A percentile compares a stretch with the other conserved stretches of the same genome.
These are phyloP conservation scores for Phoma sp. DNA, from an alignment of 2,329 filamentous ascomycete species.

Conservation along the genomic window DNA sequence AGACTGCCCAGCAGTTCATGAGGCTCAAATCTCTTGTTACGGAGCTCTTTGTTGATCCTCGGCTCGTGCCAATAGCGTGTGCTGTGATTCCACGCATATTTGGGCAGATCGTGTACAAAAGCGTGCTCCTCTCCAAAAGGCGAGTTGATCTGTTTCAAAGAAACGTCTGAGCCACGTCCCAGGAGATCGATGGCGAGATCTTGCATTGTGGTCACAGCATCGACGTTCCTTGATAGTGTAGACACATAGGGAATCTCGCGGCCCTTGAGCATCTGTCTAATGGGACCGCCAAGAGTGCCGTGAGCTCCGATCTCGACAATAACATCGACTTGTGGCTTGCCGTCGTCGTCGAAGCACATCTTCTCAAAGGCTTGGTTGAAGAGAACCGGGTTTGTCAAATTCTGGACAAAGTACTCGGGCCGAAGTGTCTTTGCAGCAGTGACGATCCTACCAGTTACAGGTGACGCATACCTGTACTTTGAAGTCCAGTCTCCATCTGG, in stretches of 20 bases:
- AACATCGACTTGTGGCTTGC: not conserved
- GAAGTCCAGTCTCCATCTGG: not conserved
- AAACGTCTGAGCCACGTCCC: not conserved
- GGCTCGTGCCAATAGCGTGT: constrained; percentile 26
- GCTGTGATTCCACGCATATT: constrained; percentile 40
- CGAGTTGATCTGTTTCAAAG: not conserved
- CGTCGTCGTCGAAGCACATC: constrained; percentile 13
- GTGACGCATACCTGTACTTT: too few species aligned
- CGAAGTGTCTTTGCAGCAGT: constrained; percentile 1
- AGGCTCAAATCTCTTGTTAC: constrained; percentile 25
- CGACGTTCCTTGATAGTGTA: not conserved
- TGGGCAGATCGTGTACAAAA: constrained; percentile 34
- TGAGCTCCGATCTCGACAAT: constrained; percentile 6
- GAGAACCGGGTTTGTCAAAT: constrained; percentile 21
- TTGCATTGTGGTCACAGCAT: constrained; percentile 17
- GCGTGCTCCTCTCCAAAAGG: not conserved
- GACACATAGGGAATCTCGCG: constrained; percentile 17
- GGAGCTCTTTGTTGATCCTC: not conserved
- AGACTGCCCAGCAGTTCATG: constrained; percentile 26
- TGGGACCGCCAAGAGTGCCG: not conserved
- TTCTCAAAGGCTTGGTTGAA: constrained; percentile 14
- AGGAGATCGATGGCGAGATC: not conserved
- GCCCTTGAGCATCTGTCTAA: constrained; percentile 13
- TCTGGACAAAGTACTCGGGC: constrained; percentile 27
- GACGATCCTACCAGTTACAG: not conserved